A percentile compares a stretch with the other conserved stretches of the same genome.
Conservation (phyloP, 495 filamentous ascomycete species). For the Penicillium argentinense region DNA sequence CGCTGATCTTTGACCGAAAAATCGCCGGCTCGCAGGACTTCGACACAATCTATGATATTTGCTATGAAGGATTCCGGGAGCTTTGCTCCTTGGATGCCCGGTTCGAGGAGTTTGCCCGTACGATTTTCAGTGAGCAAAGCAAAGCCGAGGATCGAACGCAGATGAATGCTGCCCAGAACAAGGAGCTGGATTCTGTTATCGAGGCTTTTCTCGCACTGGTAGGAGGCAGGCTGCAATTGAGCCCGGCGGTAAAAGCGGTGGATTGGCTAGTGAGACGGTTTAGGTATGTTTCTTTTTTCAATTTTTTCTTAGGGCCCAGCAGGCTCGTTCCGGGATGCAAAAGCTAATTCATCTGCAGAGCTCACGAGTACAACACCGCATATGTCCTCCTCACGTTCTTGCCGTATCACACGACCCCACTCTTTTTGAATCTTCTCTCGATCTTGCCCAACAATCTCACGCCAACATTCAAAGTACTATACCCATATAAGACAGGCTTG, state of each 20-base stretch:
- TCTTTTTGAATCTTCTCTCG: conserved; percentile 78
- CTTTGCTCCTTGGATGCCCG: conserved; percentile 80
- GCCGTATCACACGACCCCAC: conserved; percentile 80
- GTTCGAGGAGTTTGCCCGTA: conserved; percentile 66
- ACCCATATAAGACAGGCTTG: conserved; percentile 75
- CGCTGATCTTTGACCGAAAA: conserved; percentile 81
- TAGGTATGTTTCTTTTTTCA: conserved; percentile 53
- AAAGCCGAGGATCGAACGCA: conserved; percentile 80
- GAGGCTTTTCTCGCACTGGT: conserved; percentile 79
- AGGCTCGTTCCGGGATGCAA: no score
- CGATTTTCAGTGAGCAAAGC: conserved; percentile 88
- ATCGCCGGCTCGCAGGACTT: conserved; percentile 83
- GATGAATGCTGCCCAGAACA: conserved; percentile 78
- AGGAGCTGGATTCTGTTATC: conserved; percentile 71
- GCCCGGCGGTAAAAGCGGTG: conserved; percentile 81
- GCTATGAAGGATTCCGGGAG: conserved; percentile 84
- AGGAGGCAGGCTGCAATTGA: conserved; percentile 72
- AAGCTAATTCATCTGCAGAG: conserved; percentile 43
- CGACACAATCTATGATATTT: conserved; percentile 82
- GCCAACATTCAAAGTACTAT: conserved; percentile 75
- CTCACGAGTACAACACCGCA: conserved; percentile 86
- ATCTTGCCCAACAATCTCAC: conserved; percentile 74
- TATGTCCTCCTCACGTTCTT: conserved; percentile 83
- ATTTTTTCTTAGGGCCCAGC: background rate
- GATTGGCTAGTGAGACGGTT: conserved; percentile 95